phyloP scores from a whole-genome alignment of 352 stramenopile genomes.

The Detonula confervacea region DNA sequence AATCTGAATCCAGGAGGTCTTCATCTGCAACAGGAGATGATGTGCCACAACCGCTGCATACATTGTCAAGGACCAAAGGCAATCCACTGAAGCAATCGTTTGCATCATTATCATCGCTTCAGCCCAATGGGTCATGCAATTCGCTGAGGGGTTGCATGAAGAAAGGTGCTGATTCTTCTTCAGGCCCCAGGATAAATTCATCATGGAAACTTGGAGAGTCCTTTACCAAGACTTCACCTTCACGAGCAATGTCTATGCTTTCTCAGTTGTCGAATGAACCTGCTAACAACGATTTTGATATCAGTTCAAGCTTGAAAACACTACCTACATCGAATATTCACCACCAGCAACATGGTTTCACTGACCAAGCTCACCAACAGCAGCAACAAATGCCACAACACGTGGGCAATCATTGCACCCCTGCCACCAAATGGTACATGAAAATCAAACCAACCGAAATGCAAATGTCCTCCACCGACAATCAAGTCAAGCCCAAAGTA shows the following conservation, averaged over 20 bases:
- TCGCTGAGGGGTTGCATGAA: neutral
- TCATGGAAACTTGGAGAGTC: too few relatives aligned
- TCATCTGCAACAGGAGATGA: too few relatives aligned
- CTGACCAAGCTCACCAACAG: neutral
- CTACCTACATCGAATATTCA: neutral
- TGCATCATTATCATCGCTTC: constrained; percentile 17
- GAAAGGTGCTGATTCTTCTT: too few relatives aligned
- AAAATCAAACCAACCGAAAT: constrained; percentile 55
- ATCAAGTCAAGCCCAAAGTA: constrained; percentile 35
- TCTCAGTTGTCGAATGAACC: neutral
- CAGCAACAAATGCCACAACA: neutral
- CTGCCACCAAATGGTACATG: constrained; percentile 55
- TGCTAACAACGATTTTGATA: neutral
- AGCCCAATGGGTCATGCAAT: neutral
- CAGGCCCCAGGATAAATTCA: too few relatives aligned
- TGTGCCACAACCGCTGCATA: neutral
- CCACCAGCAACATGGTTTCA: too few relatives aligned
- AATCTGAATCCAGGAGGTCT: too few relatives aligned
- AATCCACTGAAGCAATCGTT: constrained; percentile 12
- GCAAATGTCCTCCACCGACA: neutral
- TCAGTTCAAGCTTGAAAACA: neutral
- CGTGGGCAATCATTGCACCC: constrained; percentile 29
- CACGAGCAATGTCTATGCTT: neutral
- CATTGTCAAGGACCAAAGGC: neutral
- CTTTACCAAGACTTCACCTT: too few relatives aligned